A percentile compares a stretch with the other conserved stretches of the same genome.
Evolutionary conservation across 2,329 filamentous ascomycete genomes (phyloP).

Genomic region (Tolypocladium capitatum): DNA sequence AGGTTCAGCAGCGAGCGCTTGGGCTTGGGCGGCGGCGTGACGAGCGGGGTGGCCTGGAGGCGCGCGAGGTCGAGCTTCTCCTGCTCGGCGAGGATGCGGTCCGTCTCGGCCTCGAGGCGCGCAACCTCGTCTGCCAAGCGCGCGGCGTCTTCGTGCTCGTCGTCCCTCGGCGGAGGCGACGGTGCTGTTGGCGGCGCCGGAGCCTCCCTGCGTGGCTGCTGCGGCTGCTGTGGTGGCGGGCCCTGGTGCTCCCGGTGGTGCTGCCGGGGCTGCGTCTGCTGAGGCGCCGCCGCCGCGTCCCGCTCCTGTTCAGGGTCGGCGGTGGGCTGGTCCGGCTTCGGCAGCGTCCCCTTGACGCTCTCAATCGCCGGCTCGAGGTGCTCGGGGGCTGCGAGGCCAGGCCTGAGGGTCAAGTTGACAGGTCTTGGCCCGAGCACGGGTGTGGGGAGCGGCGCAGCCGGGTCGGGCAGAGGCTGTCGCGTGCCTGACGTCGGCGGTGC

Average conservation of each 20-base stretch:
- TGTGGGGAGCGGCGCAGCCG: slow-evolving; percentile 9
- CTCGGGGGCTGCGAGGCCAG: too few species aligned
- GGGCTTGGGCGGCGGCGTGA: slow-evolving; percentile 9
- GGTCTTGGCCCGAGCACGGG: slow-evolving; percentile 16
- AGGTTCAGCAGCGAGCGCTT: slow-evolving; percentile 24
- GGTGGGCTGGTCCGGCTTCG: neutral
- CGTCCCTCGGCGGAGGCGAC: too few species aligned
- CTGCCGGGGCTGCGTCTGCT: neutral
- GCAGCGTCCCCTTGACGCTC: neutral
- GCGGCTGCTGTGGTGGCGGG: too few species aligned
- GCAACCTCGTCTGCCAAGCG: slow-evolving; percentile 25
- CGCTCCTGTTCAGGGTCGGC: neutral
- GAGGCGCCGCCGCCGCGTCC: neutral
- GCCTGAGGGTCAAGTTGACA: slow-evolving; percentile 13
- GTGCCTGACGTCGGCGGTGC: neutral
- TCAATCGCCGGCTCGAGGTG: too few species aligned
- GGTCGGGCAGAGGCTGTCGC: neutral
- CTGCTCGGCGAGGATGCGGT: slow-evolving; percentile 35
- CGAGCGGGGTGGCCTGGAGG: slow-evolving; percentile 29
- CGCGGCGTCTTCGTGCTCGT: slow-evolving; percentile 9
- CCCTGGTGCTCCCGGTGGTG: neutral
- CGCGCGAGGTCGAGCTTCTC: slow-evolving; percentile 34
- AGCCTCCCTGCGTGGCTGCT: neutral
- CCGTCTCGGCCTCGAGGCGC: slow-evolving; percentile 32
- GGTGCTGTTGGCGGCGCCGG: neutral